Percentiles rank a stretch among this genome's conserved stretches.
These are phyloP conservation scores for Lentinula lateritia DNA, from an alignment of 768 basidiomycete species.

Conservation along the genomic window DNA sequence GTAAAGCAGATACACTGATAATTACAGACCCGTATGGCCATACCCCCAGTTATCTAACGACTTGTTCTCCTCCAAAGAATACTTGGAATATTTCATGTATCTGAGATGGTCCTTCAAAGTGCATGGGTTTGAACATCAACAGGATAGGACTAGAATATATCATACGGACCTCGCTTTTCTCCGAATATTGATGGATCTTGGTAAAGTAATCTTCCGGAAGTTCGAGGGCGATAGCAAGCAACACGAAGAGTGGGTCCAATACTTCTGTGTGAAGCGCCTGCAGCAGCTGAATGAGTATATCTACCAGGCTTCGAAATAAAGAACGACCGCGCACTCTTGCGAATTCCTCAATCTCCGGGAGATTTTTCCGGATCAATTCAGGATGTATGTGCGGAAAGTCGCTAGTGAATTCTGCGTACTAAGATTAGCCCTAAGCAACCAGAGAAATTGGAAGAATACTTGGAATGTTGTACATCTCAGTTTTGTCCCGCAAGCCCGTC, in stretches of 20 bases:
- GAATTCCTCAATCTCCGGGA: constrained; percentile 41
- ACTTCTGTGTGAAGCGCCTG: constrained; percentile 39
- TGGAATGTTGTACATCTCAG: constrained; percentile 48
- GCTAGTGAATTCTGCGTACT: constrained; percentile 35
- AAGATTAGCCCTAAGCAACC: neutral
- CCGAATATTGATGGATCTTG: constrained; percentile 38
- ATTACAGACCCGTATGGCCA: constrained; percentile 35
- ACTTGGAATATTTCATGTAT: constrained; percentile 52
- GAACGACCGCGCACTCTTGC: constrained; percentile 20
- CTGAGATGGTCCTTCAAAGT: constrained; percentile 32
- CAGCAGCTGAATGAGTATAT: neutral
- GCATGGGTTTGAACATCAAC: neutral
- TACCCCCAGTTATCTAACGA: constrained; percentile 30
- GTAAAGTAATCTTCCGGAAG: constrained; percentile 45
- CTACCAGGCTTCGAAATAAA: neutral
- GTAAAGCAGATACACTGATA: neutral
- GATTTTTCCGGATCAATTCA: constrained; percentile 26
- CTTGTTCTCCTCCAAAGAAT: constrained; percentile 32
- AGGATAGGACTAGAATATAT: neutral
- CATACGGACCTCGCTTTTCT: constrained; percentile 32
- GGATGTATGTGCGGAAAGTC: constrained; percentile 35
- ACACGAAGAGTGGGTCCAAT: constrained; percentile 37
- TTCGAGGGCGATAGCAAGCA: constrained; percentile 47
- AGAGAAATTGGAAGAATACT: constrained; percentile 19
- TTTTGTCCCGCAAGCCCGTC: constrained; percentile 34